Percentiles rank a stretch among this genome's conserved stretches.
Evolutionary conservation across 805 yeast genomes (phyloP).

Genomic region (Ogataea dorogensis): DNA sequence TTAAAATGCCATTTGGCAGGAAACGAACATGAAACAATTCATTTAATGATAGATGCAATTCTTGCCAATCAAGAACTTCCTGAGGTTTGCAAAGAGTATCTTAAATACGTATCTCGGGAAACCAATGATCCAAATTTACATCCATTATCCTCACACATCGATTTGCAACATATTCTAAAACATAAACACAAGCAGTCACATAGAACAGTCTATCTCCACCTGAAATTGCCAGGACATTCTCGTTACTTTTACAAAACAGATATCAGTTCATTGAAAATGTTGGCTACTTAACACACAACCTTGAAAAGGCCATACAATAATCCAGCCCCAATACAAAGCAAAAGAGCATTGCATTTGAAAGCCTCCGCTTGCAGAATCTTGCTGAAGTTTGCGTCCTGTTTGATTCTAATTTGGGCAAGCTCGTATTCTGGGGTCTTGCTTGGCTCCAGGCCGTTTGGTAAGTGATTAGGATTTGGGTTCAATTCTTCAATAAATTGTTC

Average conservation of each 20-base stretch:
- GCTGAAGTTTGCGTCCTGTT: slow-evolving; percentile 33
- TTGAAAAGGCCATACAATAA: slow-evolving; percentile 21
- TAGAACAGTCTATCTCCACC: background rate
- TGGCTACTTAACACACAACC: slow-evolving; percentile 1
- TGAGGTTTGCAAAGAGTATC: background rate
- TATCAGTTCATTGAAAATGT: background rate
- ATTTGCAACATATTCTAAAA: background rate
- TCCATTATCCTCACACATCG: slow-evolving; percentile 6
- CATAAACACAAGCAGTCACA: background rate
- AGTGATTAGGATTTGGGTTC: slow-evolving; percentile 54
- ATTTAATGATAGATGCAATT: slow-evolving; percentile 13
- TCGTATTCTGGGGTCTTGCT: slow-evolving; percentile 47
- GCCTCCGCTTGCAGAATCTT: slow-evolving; percentile 20
- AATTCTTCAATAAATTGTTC: slow-evolving; percentile 82
- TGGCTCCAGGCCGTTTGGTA: slow-evolving; percentile 53
- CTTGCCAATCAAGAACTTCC: slow-evolving; percentile 5
- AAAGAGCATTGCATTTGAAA: slow-evolving; percentile 12
- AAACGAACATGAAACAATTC: slow-evolving; percentile 26
- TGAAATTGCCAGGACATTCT: slow-evolving; percentile 2
- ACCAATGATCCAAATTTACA: slow-evolving; percentile 18
- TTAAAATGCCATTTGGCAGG: slow-evolving; percentile 26
- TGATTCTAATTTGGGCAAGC: slow-evolving; percentile 44
- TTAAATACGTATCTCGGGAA: slow-evolving; percentile 8
- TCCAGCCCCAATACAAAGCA: slow-evolving; percentile 23
- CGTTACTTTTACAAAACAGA: slow-evolving; percentile 4